A percentile compares a stretch with the other conserved stretches of the same genome.
Conservation (phyloP, 805 yeast species). For the Alloascoidea hylecoeti region DNA sequence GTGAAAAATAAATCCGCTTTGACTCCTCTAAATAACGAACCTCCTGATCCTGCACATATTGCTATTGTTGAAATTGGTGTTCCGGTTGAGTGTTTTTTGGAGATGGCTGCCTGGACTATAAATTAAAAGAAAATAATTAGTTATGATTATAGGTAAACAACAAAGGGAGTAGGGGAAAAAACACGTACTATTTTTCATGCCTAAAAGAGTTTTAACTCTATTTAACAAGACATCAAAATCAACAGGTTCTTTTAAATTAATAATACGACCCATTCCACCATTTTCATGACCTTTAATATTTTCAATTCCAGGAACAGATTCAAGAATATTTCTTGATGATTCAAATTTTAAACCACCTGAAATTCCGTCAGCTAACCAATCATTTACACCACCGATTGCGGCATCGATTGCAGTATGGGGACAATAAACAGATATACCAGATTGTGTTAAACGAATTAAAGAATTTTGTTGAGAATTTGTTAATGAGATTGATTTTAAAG, state of each 20-base stretch:
- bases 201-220: slow-evolving; percentile 38
- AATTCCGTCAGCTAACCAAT: slow-evolving; percentile 66
- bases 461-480: slow-evolving; percentile 74
- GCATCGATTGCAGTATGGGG: slow-evolving; percentile 98
- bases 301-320: slow-evolving; percentile 21
- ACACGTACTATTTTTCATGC: slow-evolving; percentile 30
- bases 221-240: slow-evolving; percentile 29
- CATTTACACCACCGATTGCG: slow-evolving; percentile 86
- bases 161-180: too few species aligned
- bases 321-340: slow-evolving; percentile 22
- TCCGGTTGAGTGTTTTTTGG: slow-evolving; percentile 11
- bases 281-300: slow-evolving; percentile 21
- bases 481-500: slow-evolving; percentile 61
- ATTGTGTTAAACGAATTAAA: slow-evolving; percentile 52
- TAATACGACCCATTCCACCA: slow-evolving; percentile 76
- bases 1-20: slow-evolving; percentile 68
- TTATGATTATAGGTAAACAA: too few species aligned
- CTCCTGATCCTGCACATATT: slow-evolving; percentile 93
- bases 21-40: slow-evolving; percentile 32
- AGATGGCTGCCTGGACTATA: slow-evolving; percentile 58
- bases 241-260: slow-evolving; percentile 30
- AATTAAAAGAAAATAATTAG: too few species aligned
- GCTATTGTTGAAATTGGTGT: slow-evolving; percentile 44
- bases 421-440: slow-evolving; percentile 78
- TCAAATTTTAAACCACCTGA: slow-evolving; percentile 16